Conservation (phyloP, 768 basidiomycete species). For the Mycena metata region DNA sequence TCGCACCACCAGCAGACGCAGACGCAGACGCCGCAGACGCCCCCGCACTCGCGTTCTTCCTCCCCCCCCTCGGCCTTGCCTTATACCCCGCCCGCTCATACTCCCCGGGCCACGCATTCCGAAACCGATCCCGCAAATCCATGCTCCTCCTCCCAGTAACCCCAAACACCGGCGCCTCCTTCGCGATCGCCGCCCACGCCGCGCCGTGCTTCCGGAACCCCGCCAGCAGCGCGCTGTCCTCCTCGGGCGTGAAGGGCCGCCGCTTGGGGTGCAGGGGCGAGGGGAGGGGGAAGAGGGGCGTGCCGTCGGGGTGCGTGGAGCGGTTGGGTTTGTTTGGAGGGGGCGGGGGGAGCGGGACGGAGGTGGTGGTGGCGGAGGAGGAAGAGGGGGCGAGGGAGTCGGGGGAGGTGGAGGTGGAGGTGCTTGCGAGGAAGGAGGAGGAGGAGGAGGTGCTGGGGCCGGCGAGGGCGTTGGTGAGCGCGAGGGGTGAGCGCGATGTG, state of each 20-base stretch:
- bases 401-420: neutral
- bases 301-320: conserved; percentile 86
- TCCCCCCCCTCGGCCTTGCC: conserved; percentile 60
- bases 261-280: conserved; percentile 61
- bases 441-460: neutral
- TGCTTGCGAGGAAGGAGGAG: too few species aligned
- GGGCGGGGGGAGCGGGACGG: too few species aligned
- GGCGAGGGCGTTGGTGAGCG: neutral
- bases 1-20: conserved; percentile 32
- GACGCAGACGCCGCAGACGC: too few species aligned
- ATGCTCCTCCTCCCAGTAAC: conserved; percentile 86
- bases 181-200: conserved; percentile 90
- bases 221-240: conserved; percentile 85
- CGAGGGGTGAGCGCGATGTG: neutral
- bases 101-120: conserved; percentile 89
- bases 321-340: conserved; percentile 74
- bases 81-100: conserved; percentile 92
- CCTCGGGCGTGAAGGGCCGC: conserved; percentile 87
- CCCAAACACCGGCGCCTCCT: conserved; percentile 84
- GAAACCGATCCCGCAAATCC: conserved; percentile 86
- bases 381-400: conserved; percentile 48
- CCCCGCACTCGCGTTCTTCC: conserved; percentile 52
- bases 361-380: too few species aligned
- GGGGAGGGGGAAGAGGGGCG: conserved; percentile 83
- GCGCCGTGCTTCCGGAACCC: conserved; percentile 93